Evolutionary conservation across 441 rosid genomes (phyloP), one percentile per base, ranked within the genome.

Genomic region (Erodium trifolium): DNA sequence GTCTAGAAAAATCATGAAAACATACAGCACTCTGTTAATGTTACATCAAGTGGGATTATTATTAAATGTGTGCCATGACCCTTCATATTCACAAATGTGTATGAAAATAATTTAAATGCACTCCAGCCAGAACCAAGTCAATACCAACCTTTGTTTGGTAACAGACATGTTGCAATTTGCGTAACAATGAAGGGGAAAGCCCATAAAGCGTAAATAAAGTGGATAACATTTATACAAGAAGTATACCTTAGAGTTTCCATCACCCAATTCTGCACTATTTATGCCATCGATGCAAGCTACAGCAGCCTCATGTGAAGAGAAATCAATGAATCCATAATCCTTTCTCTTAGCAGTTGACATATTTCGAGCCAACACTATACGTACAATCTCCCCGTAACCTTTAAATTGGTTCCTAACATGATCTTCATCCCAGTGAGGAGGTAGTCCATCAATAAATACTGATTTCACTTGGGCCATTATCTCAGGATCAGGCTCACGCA

Each of bases 401-500:
- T 78, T 76, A 66, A 82, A 62, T 45, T 65, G 75, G 34, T 80
- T 80, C 79, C 84, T 84, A 47, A 87, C 77, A 39, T 16, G 75
- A 34, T 84, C 84, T 77, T 87, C 92, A 72, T 80, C 86, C 92
- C 92, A 87, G n/a, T 81, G 75, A 74, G 85, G 82, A 65, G 88
- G 89, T 77, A 85, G 82, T 70, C 88, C 88, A 70, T 87, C 89
- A 73, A 87, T 82, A 80, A 85, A 87, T 65, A 87, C 82, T 0
- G 89, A 83, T 71, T 85, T 87, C 73, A 87, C 92, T 16, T 81
- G 79, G 39, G 88, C 92, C 92, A 87, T 87, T 68, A 87, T 55
- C 70, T 81, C 84, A n/a, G 92, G 92, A 76, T 87, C 89, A 69
- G 89, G 88, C 72, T 87, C 92, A 6, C 81, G 86, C 69, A 83